Conservation (phyloP, 2,329 filamentous ascomycete genomes). For the Aschersonia sp. region DNA sequence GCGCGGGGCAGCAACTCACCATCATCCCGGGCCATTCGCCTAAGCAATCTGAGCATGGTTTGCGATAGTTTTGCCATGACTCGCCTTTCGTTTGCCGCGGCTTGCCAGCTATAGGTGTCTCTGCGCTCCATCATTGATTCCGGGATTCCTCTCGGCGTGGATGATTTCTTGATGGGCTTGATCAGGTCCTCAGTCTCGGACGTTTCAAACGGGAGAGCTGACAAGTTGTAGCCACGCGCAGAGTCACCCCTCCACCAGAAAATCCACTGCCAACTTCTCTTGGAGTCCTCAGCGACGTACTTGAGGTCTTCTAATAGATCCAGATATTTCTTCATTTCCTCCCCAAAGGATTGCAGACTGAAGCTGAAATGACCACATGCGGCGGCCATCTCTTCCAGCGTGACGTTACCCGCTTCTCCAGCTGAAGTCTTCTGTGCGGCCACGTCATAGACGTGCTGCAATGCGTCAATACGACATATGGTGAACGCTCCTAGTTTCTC, state of each 20-base stretch:
- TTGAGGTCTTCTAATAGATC: conserved; percentile 71
- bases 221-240: conserved; percentile 2
- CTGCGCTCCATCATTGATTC: conserved; percentile 29
- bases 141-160: conserved; percentile 33
- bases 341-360: conserved; percentile 71
- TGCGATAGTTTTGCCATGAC: conserved; percentile 26
- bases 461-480: conserved; percentile 53
- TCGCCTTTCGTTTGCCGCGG: conserved; percentile 24
- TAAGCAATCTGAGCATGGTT: conserved; percentile 22
- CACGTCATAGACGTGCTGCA: conserved; percentile 60
- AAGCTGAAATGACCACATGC: conserved; percentile 89
- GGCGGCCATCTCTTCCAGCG: conserved; percentile 83
- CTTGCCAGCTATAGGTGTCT: conserved; percentile 34
- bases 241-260: conserved; percentile 45
- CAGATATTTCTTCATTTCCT: conserved; percentile 69
- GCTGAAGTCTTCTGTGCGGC: conserved; percentile 48
- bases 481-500: conserved; percentile 65
- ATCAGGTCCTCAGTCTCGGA: conserved; percentile 22
- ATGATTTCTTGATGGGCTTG: conserved; percentile 28
- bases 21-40: conserved; percentile 32
- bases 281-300: conserved; percentile 44
- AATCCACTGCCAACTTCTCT: conserved; percentile 63
- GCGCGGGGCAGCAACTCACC: conserved; percentile 17
- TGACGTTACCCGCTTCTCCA: conserved; percentile 61
- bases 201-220: conserved; percentile 9